These are phyloP conservation scores for Mortierella sp. DNA, from an alignment of 371 early-diverging fungal genomes.

Conservation along the genomic window DNA sequence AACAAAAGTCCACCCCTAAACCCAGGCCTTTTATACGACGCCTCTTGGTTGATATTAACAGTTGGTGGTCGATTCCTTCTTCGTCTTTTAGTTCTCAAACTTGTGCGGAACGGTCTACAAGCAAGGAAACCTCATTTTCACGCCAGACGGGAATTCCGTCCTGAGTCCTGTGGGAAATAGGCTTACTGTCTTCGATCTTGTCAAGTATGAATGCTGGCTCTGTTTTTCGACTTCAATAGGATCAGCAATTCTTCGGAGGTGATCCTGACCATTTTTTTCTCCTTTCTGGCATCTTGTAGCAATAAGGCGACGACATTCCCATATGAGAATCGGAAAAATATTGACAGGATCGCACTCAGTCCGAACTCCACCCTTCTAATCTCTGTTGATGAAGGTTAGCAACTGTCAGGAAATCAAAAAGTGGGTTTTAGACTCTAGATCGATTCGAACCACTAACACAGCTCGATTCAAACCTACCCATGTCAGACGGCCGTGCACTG, in stretches of 20 bases:
- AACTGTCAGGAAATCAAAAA: too few relatives aligned
- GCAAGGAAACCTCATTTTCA: conserved; percentile 93
- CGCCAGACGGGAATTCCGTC: conserved; percentile 94
- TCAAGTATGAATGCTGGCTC: conserved; percentile 68
- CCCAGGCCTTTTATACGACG: too few relatives aligned
- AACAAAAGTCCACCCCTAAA: background rate
- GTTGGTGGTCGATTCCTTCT: background rate
- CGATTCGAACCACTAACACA: background rate
- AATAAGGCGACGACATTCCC: conserved; percentile 93
- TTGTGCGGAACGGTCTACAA: conserved; percentile 96
- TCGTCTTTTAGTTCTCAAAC: conserved; percentile 79
- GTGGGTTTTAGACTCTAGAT: background rate
- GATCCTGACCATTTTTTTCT: background rate
- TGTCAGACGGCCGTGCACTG: conserved; percentile 84
- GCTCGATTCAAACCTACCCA: background rate
- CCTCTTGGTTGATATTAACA: too few relatives aligned
- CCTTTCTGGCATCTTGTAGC: conserved; percentile 53
- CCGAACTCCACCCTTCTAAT: conserved; percentile 90
- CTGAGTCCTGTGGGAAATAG: conserved; percentile 97
- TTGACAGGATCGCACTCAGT: conserved; percentile 87
- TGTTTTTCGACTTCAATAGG: conserved; percentile 1
- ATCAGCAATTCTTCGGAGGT: background rate
- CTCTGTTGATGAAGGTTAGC: conserved; percentile 87
- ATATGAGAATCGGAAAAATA: conserved; percentile 91
- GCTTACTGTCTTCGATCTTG: conserved; percentile 94